Conservation (phyloP, 306 rosid genomes). For the Medicago arabica region DNA sequence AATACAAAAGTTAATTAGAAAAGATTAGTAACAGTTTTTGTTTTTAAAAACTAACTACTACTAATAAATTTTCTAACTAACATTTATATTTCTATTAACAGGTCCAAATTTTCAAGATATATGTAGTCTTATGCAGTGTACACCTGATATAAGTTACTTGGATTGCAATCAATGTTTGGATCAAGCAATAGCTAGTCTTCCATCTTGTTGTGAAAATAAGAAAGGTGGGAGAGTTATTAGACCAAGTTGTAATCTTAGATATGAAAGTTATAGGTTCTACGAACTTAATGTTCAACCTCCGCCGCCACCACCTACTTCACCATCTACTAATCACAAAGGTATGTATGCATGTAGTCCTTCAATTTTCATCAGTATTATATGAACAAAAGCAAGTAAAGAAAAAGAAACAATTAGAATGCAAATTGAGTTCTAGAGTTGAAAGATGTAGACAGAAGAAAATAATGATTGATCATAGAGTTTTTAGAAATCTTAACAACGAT, state of each 20-base stretch:
- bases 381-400: too few species aligned
- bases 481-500: neutral
- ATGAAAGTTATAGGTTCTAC: conserved; percentile 3
- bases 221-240: neutral
- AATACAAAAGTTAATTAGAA: too few species aligned
- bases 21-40: too few species aligned
- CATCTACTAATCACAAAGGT: neutral
- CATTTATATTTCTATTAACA: neutral
- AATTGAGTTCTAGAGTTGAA: too few species aligned
- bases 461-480: too few species aligned
- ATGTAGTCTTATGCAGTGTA: conserved; percentile 2
- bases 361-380: neutral
- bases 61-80: too few species aligned
- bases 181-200: neutral
- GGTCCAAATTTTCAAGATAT: neutral
- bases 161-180: conserved; percentile 18
- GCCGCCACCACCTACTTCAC: neutral
- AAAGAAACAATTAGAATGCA: too few species aligned
- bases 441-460: too few species aligned
- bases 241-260: conserved; percentile 47
- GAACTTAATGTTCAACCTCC: too few species aligned
- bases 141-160: neutral
- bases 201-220: neutral
- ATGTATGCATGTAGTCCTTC: neutral
- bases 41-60: too few species aligned